These are phyloP conservation scores for Aeschynomene evenia DNA, from an alignment of 306 rosid genomes.

Conservation along the genomic window DNA sequence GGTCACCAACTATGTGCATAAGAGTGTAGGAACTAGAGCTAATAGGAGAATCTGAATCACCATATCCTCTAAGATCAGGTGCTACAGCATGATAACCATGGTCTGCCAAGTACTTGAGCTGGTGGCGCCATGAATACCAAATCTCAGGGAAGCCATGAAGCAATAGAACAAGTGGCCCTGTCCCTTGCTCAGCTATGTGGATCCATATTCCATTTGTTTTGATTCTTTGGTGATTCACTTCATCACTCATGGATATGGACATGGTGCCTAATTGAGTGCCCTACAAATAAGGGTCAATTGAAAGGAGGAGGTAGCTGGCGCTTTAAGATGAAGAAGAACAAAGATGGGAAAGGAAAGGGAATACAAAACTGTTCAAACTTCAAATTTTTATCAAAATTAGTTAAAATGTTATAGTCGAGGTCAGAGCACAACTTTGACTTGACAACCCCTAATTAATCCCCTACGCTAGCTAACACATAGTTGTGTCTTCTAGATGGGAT, in stretches of 20 bases:
- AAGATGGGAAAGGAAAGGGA: neutral
- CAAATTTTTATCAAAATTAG: no score
- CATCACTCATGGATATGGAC: constrained; percentile 41
- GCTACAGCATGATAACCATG: constrained; percentile 69
- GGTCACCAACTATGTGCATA: constrained; percentile 54
- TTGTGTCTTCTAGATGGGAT: neutral
- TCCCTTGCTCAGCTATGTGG: constrained; percentile 65
- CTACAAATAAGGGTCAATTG: neutral
- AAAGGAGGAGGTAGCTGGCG: neutral
- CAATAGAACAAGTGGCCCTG: constrained; percentile 64
- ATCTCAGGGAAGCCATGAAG: constrained; percentile 72
- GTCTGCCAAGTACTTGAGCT: constrained; percentile 45
- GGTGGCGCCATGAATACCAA: constrained; percentile 67
- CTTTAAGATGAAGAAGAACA: neutral
- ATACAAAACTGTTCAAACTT: neutral
- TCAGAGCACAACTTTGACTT: constrained; percentile 37
- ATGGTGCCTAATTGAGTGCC: constrained; percentile 20
- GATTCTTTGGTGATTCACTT: constrained; percentile 62
- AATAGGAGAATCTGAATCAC: constrained; percentile 62
- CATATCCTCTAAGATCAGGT: constrained; percentile 77
- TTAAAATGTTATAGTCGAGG: neutral
- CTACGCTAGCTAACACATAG: no score
- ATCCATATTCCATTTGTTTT: constrained; percentile 62
- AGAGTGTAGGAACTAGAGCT: constrained; percentile 46
- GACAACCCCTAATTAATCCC: no score